A percentile compares a stretch with the other conserved stretches of the same genome.
These are phyloP conservation scores for Cercospora sp. DNA, from an alignment of 2,329 filamentous ascomycete species.

Conservation along the genomic window DNA sequence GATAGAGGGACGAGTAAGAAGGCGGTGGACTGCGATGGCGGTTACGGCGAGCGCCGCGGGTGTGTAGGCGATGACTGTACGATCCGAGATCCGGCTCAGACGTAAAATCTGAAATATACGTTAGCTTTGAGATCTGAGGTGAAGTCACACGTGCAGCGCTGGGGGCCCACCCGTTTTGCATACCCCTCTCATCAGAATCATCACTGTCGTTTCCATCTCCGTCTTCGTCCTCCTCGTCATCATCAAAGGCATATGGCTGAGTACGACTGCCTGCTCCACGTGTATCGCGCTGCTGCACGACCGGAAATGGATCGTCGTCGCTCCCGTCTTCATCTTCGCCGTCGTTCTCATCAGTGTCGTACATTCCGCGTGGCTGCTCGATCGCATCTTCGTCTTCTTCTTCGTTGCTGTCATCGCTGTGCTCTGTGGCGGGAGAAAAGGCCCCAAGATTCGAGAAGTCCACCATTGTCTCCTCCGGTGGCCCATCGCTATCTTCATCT, in stretches of 20 bases:
- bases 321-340: conserved; percentile 3
- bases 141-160: conserved; percentile 12
- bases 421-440: conserved; percentile 11
- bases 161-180: conserved; percentile 29
- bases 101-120: conserved; percentile 18
- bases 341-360: conserved; percentile 9
- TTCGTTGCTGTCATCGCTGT: conserved; percentile 6
- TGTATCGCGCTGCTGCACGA: neutral
- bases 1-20: conserved; percentile 2
- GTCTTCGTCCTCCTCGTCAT: conserved; percentile 17
- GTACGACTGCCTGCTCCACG: neutral
- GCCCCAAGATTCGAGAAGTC: conserved; percentile 19
- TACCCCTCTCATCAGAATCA: conserved; percentile 25
- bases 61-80: conserved; percentile 19
- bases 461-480: conserved; percentile 16
- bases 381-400: conserved; percentile 6
- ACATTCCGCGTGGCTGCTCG: neutral
- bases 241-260: neutral
- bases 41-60: conserved; percentile 16
- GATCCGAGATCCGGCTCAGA: conserved; percentile 13
- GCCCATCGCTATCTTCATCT: conserved; percentile 14
- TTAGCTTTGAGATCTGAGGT: conserved; percentile 15
- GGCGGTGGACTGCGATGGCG: conserved; percentile 18
- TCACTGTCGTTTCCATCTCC: conserved; percentile 17
- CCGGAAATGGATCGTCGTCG: neutral